A percentile compares a stretch with the other conserved stretches of the same genome.
phyloP scores from a whole-genome alignment of 257 asterid genomes.

The Echites panduratus region DNA sequence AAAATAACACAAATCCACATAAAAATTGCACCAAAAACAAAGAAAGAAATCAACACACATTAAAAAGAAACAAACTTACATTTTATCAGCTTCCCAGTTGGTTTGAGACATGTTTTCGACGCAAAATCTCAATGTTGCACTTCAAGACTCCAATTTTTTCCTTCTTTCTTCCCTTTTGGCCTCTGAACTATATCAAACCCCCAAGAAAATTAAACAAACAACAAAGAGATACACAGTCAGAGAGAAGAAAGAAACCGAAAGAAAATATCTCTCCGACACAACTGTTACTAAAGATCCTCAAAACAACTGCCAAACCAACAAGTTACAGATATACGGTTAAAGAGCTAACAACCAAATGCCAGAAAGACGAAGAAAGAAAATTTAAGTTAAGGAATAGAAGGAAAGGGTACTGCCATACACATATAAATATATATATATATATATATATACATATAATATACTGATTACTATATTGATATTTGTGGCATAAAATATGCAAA shows the following conservation, averaged over 20 bases:
- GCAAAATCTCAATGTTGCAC: constrained; percentile 36
- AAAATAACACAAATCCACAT: constrained; percentile 9
- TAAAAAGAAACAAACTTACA: constrained; percentile 39
- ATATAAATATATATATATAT: too few species aligned
- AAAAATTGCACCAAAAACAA: constrained; percentile 9
- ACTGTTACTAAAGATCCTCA: constrained; percentile 11
- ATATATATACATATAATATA: background rate
- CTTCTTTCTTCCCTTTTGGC: constrained; percentile 26
- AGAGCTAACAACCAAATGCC: background rate
- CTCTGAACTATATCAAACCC: constrained; percentile 7
- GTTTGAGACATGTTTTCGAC: constrained; percentile 73
- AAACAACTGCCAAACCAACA: background rate
- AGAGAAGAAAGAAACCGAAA: background rate
- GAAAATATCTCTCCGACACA: background rate
- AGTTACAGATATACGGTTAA: background rate
- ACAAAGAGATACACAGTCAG: background rate
- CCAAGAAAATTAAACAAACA: background rate
- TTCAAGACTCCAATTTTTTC: constrained; percentile 25
- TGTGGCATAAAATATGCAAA: background rate
- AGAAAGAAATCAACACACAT: background rate
- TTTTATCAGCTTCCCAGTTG: constrained; percentile 99
- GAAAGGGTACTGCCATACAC: background rate
- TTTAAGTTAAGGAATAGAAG: constrained; percentile 4
- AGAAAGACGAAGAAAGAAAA: background rate
- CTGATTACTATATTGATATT: background rate